Base-by-base conservation (phyloP, 129 eudicot species). In the Flaveria sonorensis region DNA sequence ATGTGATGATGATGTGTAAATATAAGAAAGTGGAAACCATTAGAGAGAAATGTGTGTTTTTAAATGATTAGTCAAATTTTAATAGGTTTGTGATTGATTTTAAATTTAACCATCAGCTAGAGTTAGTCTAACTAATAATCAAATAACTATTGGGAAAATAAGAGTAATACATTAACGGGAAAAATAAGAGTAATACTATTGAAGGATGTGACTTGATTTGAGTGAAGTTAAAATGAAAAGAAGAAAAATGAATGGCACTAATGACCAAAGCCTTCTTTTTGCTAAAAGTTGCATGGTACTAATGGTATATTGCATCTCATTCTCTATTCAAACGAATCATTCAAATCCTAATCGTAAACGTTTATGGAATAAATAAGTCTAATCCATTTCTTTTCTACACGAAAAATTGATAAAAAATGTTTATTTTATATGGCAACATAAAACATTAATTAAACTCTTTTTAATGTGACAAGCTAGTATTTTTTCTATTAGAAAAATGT, bases 251-350 rank as follows among this genome's bases (percentile, higher is more conserved):
- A 75, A 75, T 61, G 70, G 36, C 71, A 45, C 71, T 46, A 45
- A 73, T 20, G 30, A 9, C 30, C 46, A 24, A 74, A 42, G 46
- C 47, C 30, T 60, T 20, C 47, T 74, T 61, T 74, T 43, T 26
- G 60, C 32, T 61, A 23, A 74, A 61, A 60, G 79, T 43, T 61
- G 30, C 61, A 61, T 23, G 8, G 68, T 40, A 73, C 40, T 36
- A 59, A 72, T 72, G 3, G 77, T 53, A 72, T 56, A 40, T 14
- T 7, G 16, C 77, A 73, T 73, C 77, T 73, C 50, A 57, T 73
- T 73, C 70, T 74, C 26, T 23, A 57, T 42, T 57, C n/a, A 59
- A 42, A 42, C 24, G n/a, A 16, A 40, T 73, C 77, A 57, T 56
- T 73, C 13, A 3, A 57, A 60, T 23, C 40, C 9, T 12, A 1